Conservation (phyloP, 768 basidiomycete genomes). For the Calvatia gigantea region DNA sequence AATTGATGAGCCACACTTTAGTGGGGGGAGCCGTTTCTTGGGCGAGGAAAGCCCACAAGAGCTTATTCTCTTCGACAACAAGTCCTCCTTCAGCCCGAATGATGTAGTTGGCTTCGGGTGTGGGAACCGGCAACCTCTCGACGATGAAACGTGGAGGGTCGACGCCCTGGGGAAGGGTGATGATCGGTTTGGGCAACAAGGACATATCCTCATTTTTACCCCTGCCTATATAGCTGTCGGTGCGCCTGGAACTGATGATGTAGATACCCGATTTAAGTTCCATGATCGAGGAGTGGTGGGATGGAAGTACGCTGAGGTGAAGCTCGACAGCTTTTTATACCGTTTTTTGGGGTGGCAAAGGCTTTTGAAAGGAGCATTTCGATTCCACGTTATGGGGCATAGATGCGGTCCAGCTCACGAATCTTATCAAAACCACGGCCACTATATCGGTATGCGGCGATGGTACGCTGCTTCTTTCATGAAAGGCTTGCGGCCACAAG, state of each 20-base stretch:
- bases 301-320: too few species aligned
- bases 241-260: not conserved
- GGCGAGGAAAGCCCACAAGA: not conserved
- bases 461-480: too few species aligned
- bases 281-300: too few species aligned
- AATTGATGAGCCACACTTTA: not conserved
- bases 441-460: too few species aligned
- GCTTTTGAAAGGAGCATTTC: too few species aligned
- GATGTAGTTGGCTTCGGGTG: not conserved
- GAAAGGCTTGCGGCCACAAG: too few species aligned
- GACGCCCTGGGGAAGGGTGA: not conserved
- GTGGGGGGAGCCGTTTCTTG: not conserved
- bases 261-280: not conserved
- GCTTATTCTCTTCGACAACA: not conserved
- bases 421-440: too few species aligned
- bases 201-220: not conserved
- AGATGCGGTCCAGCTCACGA: too few species aligned
- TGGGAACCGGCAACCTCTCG: not conserved
- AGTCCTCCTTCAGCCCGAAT: not conserved
- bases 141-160: not conserved
- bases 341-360: too few species aligned
- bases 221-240: not conserved
- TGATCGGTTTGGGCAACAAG: not conserved
- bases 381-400: too few species aligned
- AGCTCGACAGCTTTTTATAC: too few species aligned